Conservation (phyloP, 2,329 filamentous ascomycete species). For the Phialocephala sp. region DNA sequence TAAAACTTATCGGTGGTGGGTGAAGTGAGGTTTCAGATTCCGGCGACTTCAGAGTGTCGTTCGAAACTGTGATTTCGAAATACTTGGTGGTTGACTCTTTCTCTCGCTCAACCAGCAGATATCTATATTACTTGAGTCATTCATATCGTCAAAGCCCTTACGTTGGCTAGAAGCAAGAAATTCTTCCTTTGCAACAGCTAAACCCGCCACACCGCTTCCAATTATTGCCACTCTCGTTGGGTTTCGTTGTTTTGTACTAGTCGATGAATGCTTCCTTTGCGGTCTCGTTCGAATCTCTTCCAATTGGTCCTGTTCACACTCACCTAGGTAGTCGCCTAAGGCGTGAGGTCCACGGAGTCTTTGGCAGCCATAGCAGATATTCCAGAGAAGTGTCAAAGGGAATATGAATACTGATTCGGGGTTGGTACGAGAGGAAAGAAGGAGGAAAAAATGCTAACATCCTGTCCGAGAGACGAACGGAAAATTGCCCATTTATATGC, state of each 20-base stretch:
- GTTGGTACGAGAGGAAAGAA: no score
- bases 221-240: background rate
- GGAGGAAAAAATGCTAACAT: no score
- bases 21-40: slow-evolving; percentile 13
- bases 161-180: background rate
- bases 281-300: background rate
- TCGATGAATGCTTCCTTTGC: background rate
- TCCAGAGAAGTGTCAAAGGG: background rate
- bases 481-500: no score
- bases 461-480: no score
- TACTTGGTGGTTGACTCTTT: background rate
- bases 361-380: background rate
- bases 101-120: background rate
- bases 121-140: background rate
- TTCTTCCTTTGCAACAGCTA: background rate
- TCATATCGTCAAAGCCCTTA: background rate
- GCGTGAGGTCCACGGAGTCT: background rate
- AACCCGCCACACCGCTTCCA: background rate
- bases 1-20: background rate
- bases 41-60: background rate
- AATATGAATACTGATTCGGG: background rate
- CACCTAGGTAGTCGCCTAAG: background rate
- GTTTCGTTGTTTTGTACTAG: background rate
- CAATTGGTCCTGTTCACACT: no score
- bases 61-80: slow-evolving; percentile 14